phyloP scores from a whole-genome alignment of 176 grass and related monocot genomes.

The Oryza rufipogon region DNA sequence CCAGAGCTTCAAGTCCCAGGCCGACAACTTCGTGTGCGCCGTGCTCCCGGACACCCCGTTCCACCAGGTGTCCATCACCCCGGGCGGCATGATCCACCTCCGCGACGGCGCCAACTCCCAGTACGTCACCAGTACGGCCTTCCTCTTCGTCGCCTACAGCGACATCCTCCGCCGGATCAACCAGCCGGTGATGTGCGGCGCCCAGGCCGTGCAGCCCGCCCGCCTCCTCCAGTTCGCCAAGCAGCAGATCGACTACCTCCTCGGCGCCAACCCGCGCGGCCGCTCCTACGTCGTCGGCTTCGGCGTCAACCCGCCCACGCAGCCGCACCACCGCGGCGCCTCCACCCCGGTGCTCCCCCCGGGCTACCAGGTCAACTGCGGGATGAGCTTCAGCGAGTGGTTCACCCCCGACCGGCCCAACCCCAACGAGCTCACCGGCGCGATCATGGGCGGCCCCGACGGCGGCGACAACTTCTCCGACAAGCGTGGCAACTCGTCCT shows the following conservation, averaged over 20 bases:
- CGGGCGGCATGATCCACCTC: constrained; percentile 91
- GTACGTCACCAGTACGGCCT: constrained; percentile 79
- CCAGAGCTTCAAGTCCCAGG: constrained; percentile 75
- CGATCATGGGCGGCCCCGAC: constrained; percentile 89
- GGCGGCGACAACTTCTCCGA: constrained; percentile 66
- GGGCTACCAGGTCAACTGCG: constrained; percentile 48
- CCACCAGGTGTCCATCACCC: constrained; percentile 78
- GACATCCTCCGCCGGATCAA: constrained; percentile 64
- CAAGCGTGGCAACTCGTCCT: constrained; percentile 54
- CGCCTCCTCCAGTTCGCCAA: constrained; percentile 75
- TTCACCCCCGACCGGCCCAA: constrained; percentile 62
- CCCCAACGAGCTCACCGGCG: constrained; percentile 83
- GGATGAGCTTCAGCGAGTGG: constrained; percentile 82
- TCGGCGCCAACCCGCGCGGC: constrained; percentile 72
- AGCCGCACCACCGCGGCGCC: constrained; percentile 82
- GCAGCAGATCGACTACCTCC: constrained; percentile 93
- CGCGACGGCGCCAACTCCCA: constrained; percentile 94
- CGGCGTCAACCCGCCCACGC: constrained; percentile 63
- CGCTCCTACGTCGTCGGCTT: constrained; percentile 89
- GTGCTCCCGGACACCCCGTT: constrained; percentile 79
- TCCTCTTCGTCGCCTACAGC: constrained; percentile 72
- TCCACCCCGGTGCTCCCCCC: constrained; percentile 63
- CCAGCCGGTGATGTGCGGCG: constrained; percentile 70
- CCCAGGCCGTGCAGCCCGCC: constrained; percentile 37
- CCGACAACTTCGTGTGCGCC: constrained; percentile 86